Conservation (phyloP, 495 filamentous ascomycete genomes). For the Pyronema omphalodes region DNA sequence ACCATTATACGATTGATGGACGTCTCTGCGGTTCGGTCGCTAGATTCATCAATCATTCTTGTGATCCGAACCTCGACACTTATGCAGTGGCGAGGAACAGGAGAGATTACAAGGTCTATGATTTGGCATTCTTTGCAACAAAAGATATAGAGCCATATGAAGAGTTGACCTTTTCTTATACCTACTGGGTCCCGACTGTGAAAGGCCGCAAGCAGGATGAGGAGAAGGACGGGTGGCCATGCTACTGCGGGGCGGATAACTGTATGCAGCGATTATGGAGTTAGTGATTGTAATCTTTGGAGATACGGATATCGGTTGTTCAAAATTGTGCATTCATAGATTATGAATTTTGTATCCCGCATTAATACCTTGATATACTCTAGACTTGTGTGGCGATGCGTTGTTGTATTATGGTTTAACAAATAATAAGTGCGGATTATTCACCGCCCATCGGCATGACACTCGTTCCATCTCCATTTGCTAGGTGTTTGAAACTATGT, state of each 20-base stretch:
- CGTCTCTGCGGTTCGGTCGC: constrained; percentile 33
- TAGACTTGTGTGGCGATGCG: no score
- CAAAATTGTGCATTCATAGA: no score
- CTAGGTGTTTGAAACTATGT: no score
- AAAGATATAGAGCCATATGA: constrained; percentile 45
- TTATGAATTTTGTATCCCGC: no score
- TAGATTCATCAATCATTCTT: constrained; percentile 59
- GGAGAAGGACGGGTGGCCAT: constrained; percentile 7
- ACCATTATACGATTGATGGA: constrained; percentile 14
- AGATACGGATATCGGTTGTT: no score
- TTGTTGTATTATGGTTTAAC: no score
- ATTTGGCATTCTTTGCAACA: constrained; percentile 71
- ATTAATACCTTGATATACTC: no score
- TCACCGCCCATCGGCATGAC: no score
- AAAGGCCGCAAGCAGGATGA: background rate
- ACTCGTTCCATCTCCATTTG: no score
- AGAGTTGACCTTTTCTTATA: constrained; percentile 82
- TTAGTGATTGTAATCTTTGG: background rate
- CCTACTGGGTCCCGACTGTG: constrained; percentile 27
- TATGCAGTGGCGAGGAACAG: constrained; percentile 68
- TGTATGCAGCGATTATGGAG: constrained; percentile 12
- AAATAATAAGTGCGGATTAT: no score
- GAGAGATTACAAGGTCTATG: constrained; percentile 56
- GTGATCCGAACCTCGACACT: constrained; percentile 55
- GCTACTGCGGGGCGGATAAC: constrained; percentile 12